These are phyloP conservation scores for Lactarius tabidus DNA, from an alignment of 768 basidiomycete species.

Conservation along the genomic window DNA sequence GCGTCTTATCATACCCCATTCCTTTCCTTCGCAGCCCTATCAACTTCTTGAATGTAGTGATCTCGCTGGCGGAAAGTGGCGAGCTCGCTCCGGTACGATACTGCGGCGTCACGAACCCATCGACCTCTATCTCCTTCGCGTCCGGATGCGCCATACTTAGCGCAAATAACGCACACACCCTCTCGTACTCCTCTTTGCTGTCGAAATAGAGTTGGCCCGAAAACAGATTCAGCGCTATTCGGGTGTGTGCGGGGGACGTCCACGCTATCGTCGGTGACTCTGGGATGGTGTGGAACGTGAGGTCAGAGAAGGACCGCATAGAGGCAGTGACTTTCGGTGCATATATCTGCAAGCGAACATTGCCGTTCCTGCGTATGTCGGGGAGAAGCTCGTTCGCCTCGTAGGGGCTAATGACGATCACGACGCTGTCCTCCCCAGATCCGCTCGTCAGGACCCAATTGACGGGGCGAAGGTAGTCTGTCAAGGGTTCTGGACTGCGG, in stretches of 20 bases:
- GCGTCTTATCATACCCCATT: neutral
- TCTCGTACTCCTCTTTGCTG: neutral
- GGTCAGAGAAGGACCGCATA: conserved; percentile 17
- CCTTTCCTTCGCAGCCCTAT: neutral
- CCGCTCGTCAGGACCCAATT: conserved; percentile 16
- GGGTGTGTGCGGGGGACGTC: neutral
- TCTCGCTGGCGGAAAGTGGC: neutral
- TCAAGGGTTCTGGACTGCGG: neutral
- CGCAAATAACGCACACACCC: conserved; percentile 6
- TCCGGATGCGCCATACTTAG: neutral
- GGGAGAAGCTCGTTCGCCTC: conserved; percentile 17
- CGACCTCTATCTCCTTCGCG: neutral
- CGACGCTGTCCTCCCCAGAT: neutral
- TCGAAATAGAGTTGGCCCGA: conserved; percentile 18
- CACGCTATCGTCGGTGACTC: neutral
- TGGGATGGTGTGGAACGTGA: conserved; percentile 11
- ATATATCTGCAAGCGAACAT: conserved; percentile 15
- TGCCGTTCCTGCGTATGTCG: conserved; percentile 3
- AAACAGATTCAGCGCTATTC: conserved; percentile 5
- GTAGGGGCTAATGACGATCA: conserved; percentile 9
- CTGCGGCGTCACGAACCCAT: neutral
- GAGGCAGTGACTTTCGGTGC: conserved; percentile 8
- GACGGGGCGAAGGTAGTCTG: conserved; percentile 15
- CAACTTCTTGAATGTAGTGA: conserved; percentile 3
- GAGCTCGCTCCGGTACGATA: neutral